Percentiles rank a stretch among this genome's conserved stretches.
Evolutionary conservation across 208 protist genomes (phyloP).

Genomic region (Wallacemonas sp.): DNA sequence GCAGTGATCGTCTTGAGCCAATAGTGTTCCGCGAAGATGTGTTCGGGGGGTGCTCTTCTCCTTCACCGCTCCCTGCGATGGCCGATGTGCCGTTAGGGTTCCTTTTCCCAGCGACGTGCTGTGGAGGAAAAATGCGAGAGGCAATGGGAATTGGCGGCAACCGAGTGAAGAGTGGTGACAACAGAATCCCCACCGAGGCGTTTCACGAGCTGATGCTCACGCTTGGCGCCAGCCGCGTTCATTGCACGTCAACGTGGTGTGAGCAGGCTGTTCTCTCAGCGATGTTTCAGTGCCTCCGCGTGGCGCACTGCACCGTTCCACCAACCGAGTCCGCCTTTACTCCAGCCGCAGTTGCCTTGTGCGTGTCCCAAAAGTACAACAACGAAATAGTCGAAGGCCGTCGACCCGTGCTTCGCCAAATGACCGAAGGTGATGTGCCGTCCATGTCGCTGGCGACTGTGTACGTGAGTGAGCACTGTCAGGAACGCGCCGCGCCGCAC

Average conservation of each 20-base stretch:
- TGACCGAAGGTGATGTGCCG: constrained; percentile 70
- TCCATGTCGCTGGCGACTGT: constrained; percentile 56
- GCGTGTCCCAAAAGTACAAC: constrained; percentile 80
- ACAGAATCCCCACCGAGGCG: background rate
- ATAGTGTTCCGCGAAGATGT: background rate
- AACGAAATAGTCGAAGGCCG: constrained; percentile 67
- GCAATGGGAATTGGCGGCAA: background rate
- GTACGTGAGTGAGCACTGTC: constrained; percentile 41
- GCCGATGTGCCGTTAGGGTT: background rate
- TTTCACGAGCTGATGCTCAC: constrained; percentile 52
- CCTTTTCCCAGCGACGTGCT: constrained; percentile 3
- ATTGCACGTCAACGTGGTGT: constrained; percentile 59
- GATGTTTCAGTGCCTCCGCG: constrained; percentile 30
- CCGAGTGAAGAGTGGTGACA: background rate
- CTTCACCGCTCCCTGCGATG: background rate
- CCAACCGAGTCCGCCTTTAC: constrained; percentile 25
- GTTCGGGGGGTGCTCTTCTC: background rate
- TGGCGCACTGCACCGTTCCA: constrained; percentile 2
- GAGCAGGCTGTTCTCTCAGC: constrained; percentile 44
- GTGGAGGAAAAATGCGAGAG: constrained; percentile 8
- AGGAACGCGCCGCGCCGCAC: constrained; percentile 55
- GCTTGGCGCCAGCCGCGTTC: constrained; percentile 35
- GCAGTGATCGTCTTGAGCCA: background rate
- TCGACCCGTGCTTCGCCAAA: constrained; percentile 60
- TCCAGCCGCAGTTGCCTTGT: constrained; percentile 23